These are phyloP conservation scores for Leucosporidium yakuticum DNA, from an alignment of 768 basidiomycete genomes.

Conservation along the genomic window DNA sequence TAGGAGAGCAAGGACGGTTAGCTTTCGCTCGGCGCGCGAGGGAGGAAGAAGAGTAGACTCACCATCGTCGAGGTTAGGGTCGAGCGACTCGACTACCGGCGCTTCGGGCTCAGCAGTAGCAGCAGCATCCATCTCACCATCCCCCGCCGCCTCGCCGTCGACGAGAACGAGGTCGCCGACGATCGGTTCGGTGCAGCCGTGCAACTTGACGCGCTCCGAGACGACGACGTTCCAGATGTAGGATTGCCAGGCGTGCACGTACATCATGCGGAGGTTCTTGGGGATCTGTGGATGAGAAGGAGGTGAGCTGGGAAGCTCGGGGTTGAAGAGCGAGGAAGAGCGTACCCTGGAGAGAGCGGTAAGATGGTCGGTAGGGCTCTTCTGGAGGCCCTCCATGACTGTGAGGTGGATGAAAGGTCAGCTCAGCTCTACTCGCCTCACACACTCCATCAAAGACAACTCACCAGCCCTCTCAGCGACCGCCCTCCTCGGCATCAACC, in stretches of 20 bases:
- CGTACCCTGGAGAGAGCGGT: constrained; percentile 75
- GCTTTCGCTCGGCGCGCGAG: not conserved
- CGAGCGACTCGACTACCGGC: constrained; percentile 32
- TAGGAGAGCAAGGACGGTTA: not conserved
- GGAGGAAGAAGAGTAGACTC: not conserved
- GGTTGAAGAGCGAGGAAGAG: constrained; percentile 35
- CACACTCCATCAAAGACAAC: not conserved
- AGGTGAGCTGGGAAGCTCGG: constrained; percentile 14
- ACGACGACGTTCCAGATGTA: constrained; percentile 98
- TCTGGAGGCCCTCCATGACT: constrained; percentile 28
- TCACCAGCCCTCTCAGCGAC: constrained; percentile 77
- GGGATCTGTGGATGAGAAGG: constrained; percentile 62
- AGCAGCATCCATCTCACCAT: constrained; percentile 22
- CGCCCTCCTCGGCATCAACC: constrained; percentile 79
- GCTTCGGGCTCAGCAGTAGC: constrained; percentile 26
- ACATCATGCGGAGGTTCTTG: constrained; percentile 89
- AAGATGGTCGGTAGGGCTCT: constrained; percentile 46
- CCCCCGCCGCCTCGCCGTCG: constrained; percentile 31
- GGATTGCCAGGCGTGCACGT: constrained; percentile 96
- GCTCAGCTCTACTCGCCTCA: no score
- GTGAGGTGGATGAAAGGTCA: not conserved
- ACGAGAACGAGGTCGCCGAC: constrained; percentile 82
- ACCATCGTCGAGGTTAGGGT: constrained; percentile 5
- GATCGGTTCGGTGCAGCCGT: constrained; percentile 66
- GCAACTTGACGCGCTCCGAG: constrained; percentile 78